phyloP scores from a whole-genome alignment of 2,329 filamentous ascomycete genomes.

The Colletotrichum neosansevieriae region DNA sequence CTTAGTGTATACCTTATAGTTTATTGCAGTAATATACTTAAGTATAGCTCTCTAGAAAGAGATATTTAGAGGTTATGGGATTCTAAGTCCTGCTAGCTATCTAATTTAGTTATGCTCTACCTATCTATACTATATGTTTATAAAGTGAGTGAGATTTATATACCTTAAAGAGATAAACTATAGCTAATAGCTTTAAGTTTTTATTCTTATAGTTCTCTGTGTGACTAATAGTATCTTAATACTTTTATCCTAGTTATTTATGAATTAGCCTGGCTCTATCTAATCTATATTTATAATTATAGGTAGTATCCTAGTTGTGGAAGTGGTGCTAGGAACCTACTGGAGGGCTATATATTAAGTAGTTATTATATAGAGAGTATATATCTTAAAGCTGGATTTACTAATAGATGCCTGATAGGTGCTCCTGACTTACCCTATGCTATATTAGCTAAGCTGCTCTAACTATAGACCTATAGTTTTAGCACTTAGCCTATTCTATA shows the following conservation, averaged over 20 bases:
- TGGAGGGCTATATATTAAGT: neutral
- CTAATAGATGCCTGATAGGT: neutral
- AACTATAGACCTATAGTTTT: neutral
- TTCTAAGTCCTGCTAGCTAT: neutral
- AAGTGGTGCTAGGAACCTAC: neutral
- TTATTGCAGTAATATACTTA: neutral
- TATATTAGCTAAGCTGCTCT: neutral
- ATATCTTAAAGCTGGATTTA: neutral
- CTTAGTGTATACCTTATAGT: neutral
- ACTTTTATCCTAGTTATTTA: neutral
- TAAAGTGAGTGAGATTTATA: neutral
- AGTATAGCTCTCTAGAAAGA: constrained; percentile 19
- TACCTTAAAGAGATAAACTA: neutral
- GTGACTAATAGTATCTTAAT: neutral
- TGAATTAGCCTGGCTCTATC: neutral
- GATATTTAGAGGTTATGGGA: constrained; percentile 8
- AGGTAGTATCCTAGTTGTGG: neutral
- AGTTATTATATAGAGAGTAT: neutral
- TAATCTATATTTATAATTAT: neutral
- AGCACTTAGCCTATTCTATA: neutral
- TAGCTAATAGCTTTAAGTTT: neutral
- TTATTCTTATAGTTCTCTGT: neutral
- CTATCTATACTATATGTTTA: neutral
- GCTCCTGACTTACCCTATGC: neutral
- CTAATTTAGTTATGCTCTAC: neutral